These are phyloP conservation scores for Fusarium chaquense DNA, from an alignment of 2,329 filamentous ascomycete genomes.

Conservation along the genomic window DNA sequence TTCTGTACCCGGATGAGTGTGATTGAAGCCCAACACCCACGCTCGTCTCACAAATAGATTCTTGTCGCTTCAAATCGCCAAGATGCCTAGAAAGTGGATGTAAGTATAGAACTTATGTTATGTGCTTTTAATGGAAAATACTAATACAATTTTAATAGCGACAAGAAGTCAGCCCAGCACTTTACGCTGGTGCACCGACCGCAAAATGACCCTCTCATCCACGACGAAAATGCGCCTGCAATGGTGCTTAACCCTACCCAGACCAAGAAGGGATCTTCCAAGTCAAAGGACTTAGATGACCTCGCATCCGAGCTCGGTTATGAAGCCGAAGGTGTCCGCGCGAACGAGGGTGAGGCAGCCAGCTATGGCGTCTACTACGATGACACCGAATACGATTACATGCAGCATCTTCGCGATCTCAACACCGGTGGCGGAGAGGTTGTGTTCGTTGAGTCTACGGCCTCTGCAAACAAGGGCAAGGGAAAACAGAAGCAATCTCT, in stretches of 20 bases:
- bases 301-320: slow-evolving; percentile 80
- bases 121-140: not conserved
- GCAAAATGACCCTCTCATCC: slow-evolving; percentile 96
- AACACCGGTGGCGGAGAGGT: slow-evolving; percentile 78
- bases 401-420: slow-evolving; percentile 98
- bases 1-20: slow-evolving; percentile 48
- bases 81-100: slow-evolving; percentile 63
- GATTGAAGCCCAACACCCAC: slow-evolving; percentile 47
- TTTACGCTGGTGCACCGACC: slow-evolving; percentile 95
- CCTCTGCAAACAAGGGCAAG: slow-evolving; percentile 74
- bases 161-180: slow-evolving; percentile 93
- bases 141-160: slow-evolving; percentile 52
- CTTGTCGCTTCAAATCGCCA: slow-evolving; percentile 52
- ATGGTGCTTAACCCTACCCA: slow-evolving; percentile 85
- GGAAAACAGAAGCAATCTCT: slow-evolving; percentile 81
- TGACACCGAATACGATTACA: slow-evolving; percentile 97
- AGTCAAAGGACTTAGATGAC: slow-evolving; percentile 78
- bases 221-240: slow-evolving; percentile 87
- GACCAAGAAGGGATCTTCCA: slow-evolving; percentile 54
- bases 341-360: slow-evolving; percentile 96
- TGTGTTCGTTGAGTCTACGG: slow-evolving; percentile 83
- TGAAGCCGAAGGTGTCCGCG: slow-evolving; percentile 73
- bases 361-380: slow-evolving; percentile 95
- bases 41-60: slow-evolving; percentile 24
- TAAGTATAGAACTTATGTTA: not conserved